Evolutionary conservation across 441 rosid genomes (phyloP).

Genomic region (Gossypium gossypioides): DNA sequence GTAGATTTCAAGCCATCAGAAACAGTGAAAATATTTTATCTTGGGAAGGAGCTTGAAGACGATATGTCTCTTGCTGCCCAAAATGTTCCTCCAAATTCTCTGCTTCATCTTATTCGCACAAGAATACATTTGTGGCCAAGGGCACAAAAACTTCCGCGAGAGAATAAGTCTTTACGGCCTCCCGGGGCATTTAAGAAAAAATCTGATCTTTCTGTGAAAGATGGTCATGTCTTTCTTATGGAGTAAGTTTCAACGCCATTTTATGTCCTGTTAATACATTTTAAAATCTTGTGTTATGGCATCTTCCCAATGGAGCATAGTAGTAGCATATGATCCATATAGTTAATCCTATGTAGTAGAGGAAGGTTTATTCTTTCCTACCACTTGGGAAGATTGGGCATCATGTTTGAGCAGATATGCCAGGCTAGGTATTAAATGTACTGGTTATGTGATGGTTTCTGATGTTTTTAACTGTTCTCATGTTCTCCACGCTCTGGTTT

Average conservation of each 20-base stretch:
- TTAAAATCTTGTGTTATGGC: neutral
- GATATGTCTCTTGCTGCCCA: slow-evolving; percentile 63
- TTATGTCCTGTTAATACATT: neutral
- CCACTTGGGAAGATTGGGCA: neutral
- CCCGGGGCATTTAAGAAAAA: slow-evolving; percentile 99
- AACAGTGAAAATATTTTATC: slow-evolving; percentile 64
- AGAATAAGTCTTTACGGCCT: slow-evolving; percentile 83
- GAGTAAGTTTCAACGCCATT: slow-evolving; percentile 52
- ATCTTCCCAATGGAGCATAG: neutral
- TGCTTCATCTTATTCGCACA: slow-evolving; percentile 91
- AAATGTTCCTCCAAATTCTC: slow-evolving; percentile 81
- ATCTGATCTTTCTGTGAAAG: slow-evolving; percentile 91
- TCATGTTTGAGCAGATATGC: neutral
- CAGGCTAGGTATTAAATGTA: neutral
- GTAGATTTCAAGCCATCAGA: slow-evolving; percentile 90
- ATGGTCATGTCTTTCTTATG: slow-evolving; percentile 89
- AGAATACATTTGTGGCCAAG: slow-evolving; percentile 69
- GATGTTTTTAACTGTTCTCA: neutral
- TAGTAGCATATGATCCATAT: neutral
- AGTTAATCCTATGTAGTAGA: neutral
- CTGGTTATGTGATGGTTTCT: neutral
- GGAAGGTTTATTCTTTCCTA: neutral
- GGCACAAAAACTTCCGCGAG: slow-evolving; percentile 87
- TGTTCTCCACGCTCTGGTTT: neutral
- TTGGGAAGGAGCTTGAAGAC: slow-evolving; percentile 92